Conservation (phyloP, 2,329 filamentous ascomycete species). For the Lasiodiplodia sp. region DNA sequence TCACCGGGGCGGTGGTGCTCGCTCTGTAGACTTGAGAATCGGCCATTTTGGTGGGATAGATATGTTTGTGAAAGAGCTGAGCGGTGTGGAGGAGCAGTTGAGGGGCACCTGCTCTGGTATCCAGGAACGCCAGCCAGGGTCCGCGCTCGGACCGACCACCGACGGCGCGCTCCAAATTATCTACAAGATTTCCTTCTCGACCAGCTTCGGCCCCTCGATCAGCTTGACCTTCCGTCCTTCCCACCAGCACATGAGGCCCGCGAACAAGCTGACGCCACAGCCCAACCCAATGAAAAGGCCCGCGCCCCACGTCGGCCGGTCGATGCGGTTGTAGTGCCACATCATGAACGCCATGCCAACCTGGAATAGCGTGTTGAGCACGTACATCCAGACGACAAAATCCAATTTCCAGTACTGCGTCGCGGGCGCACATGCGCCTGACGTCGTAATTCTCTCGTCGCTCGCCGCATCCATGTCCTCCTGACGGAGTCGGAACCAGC, state of each 20-base stretch:
- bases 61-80: neutral
- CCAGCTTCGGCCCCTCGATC: conserved; percentile 21
- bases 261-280: conserved; percentile 61
- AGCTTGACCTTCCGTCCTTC: conserved; percentile 18
- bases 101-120: conserved; percentile 9
- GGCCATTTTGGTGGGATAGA: conserved; percentile 45
- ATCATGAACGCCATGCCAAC: conserved; percentile 78
- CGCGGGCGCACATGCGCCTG: conserved; percentile 71
- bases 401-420: conserved; percentile 79
- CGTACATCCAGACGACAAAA: conserved; percentile 78
- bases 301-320: conserved; percentile 78
- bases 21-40: conserved; percentile 76
- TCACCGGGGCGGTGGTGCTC: conserved; percentile 95
- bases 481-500: conserved; percentile 74
- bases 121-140: conserved; percentile 8
- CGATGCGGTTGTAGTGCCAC: conserved; percentile 77
- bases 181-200: neutral
- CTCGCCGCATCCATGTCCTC: conserved; percentile 32
- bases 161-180: neutral
- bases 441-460: conserved; percentile 56
- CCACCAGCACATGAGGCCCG: conserved; percentile 17
- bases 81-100: conserved; percentile 23
- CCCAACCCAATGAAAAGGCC: conserved; percentile 79
- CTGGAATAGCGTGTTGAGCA: conserved; percentile 82
- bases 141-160: neutral